Evolutionary conservation across 2,329 filamentous ascomycete species (phyloP).

Genomic region (Hypoxylon sp.): DNA sequence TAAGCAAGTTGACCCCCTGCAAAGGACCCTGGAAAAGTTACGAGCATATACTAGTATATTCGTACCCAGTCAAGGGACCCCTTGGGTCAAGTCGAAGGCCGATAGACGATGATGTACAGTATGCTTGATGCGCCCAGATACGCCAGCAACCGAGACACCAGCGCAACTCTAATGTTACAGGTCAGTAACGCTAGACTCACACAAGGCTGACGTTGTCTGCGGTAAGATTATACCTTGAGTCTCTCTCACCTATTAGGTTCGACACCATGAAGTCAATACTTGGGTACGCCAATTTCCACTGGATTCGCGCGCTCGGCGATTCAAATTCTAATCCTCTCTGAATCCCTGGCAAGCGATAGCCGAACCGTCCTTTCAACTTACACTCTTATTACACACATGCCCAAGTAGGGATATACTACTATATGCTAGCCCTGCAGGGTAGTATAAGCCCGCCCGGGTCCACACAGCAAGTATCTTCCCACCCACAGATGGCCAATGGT

Average conservation of each 20-base stretch:
- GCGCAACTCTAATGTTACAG: constrained; percentile 20
- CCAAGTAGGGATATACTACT: constrained; percentile 30
- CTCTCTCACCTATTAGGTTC: constrained; percentile 14
- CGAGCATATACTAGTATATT: background rate
- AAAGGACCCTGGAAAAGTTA: constrained; percentile 22
- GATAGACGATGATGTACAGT: constrained; percentile 27
- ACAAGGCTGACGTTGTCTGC: constrained; percentile 37
- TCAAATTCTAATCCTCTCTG: constrained; percentile 24
- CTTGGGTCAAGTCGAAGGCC: constrained; percentile 5
- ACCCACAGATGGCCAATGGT: constrained; percentile 26
- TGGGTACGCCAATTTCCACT: constrained; percentile 32
- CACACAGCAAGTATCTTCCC: constrained; percentile 27
- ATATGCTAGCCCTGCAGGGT: constrained; percentile 26
- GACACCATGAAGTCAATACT: constrained; percentile 7
- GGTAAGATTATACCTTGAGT: constrained; percentile 10
- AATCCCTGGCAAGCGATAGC: constrained; percentile 28
- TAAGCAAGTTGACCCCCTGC: constrained; percentile 11
- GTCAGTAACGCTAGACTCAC: constrained; percentile 25
- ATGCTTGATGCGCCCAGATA: constrained; percentile 16
- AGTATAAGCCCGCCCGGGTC: constrained; percentile 37
- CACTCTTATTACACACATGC: constrained; percentile 23
- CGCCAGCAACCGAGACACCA: constrained; percentile 17
- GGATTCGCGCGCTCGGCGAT: constrained; percentile 39
- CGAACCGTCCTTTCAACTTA: constrained; percentile 20
- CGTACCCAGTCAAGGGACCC: constrained; percentile 19